phyloP scores from a whole-genome alignment of 2,329 filamentous ascomycete species.

The Fusarium succisae region DNA sequence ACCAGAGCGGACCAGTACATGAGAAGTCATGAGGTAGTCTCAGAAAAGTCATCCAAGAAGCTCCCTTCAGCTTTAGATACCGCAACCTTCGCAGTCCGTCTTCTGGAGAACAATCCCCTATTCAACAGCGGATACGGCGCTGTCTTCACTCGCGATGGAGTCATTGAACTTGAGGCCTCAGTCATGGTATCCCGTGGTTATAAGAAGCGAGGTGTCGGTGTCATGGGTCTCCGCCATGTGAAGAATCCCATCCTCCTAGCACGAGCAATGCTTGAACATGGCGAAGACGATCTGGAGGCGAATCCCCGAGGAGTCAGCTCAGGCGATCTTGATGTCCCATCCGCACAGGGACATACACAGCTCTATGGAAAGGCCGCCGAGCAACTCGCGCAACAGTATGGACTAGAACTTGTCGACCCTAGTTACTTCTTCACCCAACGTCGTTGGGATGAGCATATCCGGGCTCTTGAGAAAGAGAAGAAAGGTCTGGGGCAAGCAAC shows the following conservation, averaged over 20 bases:
- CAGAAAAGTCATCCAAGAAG: constrained; percentile 14
- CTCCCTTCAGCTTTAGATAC: constrained; percentile 73
- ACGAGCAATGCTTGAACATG: constrained; percentile 73
- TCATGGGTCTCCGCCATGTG: constrained; percentile 77
- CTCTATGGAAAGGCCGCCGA: constrained; percentile 76
- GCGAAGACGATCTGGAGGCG: constrained; percentile 66
- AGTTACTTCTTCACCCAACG: constrained; percentile 82
- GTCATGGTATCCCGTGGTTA: constrained; percentile 82
- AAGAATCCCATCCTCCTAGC: constrained; percentile 83
- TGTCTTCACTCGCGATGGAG: constrained; percentile 84
- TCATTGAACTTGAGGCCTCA: constrained; percentile 86
- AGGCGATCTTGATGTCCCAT: constrained; percentile 55
- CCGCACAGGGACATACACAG: constrained; percentile 75
- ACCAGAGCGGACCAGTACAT: constrained; percentile 59
- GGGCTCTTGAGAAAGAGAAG: constrained; percentile 63
- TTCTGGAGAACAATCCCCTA: constrained; percentile 81
- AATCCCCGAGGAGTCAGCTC: neutral
- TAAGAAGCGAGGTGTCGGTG: constrained; percentile 80
- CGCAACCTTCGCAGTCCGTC: constrained; percentile 77
- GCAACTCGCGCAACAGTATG: constrained; percentile 72
- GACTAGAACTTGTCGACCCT: constrained; percentile 73
- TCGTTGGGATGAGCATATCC: constrained; percentile 80
- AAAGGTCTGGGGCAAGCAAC: constrained; percentile 52
- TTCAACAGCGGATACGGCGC: constrained; percentile 89
- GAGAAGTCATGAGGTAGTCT: constrained; percentile 33